A percentile compares a stretch with the other conserved stretches of the same genome.
Evolutionary conservation across 768 basidiomycete species (phyloP).

Genomic region (Russula lepida): DNA sequence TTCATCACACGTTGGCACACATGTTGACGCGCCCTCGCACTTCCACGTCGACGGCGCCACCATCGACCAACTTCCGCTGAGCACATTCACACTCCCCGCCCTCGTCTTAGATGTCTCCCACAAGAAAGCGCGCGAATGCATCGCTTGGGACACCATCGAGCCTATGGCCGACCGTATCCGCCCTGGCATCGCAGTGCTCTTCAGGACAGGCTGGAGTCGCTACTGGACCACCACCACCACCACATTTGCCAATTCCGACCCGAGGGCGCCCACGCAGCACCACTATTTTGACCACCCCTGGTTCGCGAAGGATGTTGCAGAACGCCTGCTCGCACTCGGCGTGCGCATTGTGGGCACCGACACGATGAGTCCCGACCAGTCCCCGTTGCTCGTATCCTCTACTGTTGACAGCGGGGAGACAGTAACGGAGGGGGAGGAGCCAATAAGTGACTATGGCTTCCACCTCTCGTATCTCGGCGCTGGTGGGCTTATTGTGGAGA

Average conservation of each 20-base stretch:
- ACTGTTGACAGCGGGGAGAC: neutral
- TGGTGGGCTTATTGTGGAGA: conserved; percentile 26
- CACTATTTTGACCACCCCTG: conserved; percentile 27
- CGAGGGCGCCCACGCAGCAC: neutral
- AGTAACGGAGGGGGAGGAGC: neutral
- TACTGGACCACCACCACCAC: conserved; percentile 18
- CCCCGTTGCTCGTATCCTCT: conserved; percentile 6
- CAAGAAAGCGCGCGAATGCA: conserved; percentile 20
- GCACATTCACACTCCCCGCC: conserved; percentile 23
- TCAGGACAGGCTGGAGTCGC: conserved; percentile 26
- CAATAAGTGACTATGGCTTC: conserved; percentile 17
- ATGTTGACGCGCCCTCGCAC: conserved; percentile 28
- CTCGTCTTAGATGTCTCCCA: conserved; percentile 24
- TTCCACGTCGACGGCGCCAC: conserved; percentile 21
- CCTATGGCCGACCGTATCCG: conserved; percentile 18
- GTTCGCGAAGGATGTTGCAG: conserved; percentile 23
- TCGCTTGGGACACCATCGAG: conserved; percentile 22
- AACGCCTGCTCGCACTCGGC: conserved; percentile 22
- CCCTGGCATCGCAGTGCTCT: conserved; percentile 22
- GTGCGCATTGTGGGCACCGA: conserved; percentile 25
- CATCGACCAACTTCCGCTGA: conserved; percentile 24
- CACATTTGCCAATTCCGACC: too few relatives aligned
- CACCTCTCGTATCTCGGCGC: conserved; percentile 23
- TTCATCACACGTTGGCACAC: conserved; percentile 28
- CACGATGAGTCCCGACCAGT: conserved; percentile 25